These are phyloP conservation scores for Yarrowia osloensis DNA, from an alignment of 805 yeast genomes.

Conservation along the genomic window DNA sequence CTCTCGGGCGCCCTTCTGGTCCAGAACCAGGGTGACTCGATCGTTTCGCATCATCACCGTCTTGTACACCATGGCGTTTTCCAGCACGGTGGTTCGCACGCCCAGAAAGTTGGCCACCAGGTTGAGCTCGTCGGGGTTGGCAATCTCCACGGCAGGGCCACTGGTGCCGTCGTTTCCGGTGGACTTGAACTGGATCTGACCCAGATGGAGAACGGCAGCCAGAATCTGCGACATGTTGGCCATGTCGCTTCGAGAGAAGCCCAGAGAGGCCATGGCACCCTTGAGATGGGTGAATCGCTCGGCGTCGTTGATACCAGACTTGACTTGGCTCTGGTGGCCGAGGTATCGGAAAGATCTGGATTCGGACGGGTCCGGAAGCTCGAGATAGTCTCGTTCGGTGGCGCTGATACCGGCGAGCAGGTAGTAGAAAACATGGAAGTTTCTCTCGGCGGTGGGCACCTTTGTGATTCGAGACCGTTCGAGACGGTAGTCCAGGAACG, in stretches of 20 bases:
- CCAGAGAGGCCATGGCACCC: slow-evolving; percentile 53
- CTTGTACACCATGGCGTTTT: slow-evolving; percentile 44
- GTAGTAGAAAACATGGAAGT: slow-evolving; percentile 61
- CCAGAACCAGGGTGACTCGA: slow-evolving; percentile 47
- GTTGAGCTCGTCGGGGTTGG: slow-evolving; percentile 42
- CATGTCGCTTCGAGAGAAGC: slow-evolving; percentile 50
- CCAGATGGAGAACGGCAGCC: slow-evolving; percentile 49
- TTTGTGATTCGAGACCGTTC: slow-evolving; percentile 57
- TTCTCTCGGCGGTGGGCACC: slow-evolving; percentile 55
- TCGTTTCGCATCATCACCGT: slow-evolving; percentile 44
- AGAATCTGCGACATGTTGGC: slow-evolving; percentile 53
- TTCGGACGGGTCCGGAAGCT: slow-evolving; percentile 43
- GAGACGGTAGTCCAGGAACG: slow-evolving; percentile 56
- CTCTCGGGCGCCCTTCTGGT: slow-evolving; percentile 46
- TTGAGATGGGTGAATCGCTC: slow-evolving; percentile 51
- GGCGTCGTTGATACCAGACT: slow-evolving; percentile 52
- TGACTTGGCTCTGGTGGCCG: slow-evolving; percentile 47
- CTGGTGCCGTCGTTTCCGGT: slow-evolving; percentile 43
- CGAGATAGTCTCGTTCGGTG: slow-evolving; percentile 47
- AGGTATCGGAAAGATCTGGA: slow-evolving; percentile 48
- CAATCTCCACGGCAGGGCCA: slow-evolving; percentile 44
- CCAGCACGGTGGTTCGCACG: slow-evolving; percentile 44
- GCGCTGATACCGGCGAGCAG: slow-evolving; percentile 53
- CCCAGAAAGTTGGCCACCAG: slow-evolving; percentile 46
- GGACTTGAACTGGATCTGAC: slow-evolving; percentile 45